Conservation (phyloP, 164 flowering plant genomes). For the Aristolochia fimbriata region DNA sequence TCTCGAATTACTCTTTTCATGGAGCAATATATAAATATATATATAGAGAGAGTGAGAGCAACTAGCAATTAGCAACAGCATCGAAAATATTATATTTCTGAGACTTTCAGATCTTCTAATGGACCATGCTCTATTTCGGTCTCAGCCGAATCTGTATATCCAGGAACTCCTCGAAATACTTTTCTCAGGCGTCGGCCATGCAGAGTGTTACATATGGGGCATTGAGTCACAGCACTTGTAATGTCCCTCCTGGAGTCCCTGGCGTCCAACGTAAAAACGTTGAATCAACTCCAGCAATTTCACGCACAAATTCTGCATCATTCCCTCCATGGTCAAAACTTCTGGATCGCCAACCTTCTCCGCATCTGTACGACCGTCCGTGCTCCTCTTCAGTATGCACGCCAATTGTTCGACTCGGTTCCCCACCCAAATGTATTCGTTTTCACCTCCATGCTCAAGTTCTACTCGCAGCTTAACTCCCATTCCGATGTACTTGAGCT, state of each 20-base stretch:
- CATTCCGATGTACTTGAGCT: conserved; percentile 18
- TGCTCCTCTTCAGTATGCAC: conserved; percentile 33
- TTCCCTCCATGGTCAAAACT: conserved; percentile 27
- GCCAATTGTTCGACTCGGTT: conserved; percentile 20
- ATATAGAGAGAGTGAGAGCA: too few relatives aligned
- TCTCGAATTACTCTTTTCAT: too few relatives aligned
- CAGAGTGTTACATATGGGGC: too few relatives aligned
- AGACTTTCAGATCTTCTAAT: too few relatives aligned
- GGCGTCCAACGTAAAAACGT: conserved; percentile 10
- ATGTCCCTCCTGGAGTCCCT: conserved; percentile 4
- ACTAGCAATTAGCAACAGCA: too few relatives aligned
- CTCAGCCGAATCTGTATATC: too few relatives aligned
- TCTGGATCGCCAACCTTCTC: conserved; percentile 41
- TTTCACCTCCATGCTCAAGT: conserved; percentile 31
- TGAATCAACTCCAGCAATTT: conserved; percentile 36
- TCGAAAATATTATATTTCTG: too few relatives aligned
- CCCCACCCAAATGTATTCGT: conserved; percentile 16
- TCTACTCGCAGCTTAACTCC: conserved; percentile 19
- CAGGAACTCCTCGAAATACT: too few relatives aligned
- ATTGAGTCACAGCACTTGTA: too few relatives aligned
- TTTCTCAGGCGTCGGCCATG: too few relatives aligned
- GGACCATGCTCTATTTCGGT: too few relatives aligned
- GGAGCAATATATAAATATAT: too few relatives aligned
- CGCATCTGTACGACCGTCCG: conserved; percentile 31
- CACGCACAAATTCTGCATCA: conserved; percentile 41